phyloP scores from a whole-genome alignment of 2,329 filamentous ascomycete genomes.

The Fusarium verrucosum region DNA sequence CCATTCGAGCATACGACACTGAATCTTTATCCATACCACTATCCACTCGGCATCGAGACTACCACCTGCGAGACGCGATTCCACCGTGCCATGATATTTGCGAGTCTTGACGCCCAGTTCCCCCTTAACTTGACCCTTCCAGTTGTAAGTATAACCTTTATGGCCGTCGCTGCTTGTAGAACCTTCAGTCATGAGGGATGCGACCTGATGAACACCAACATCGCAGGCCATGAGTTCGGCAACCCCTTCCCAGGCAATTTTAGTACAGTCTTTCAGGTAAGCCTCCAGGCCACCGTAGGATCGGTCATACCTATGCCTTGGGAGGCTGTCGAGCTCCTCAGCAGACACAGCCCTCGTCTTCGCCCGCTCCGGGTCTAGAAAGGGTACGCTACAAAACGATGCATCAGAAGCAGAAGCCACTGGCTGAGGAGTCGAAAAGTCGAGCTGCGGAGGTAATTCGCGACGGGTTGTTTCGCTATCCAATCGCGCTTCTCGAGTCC shows the following conservation, averaged over 20 bases:
- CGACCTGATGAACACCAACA: slow-evolving; percentile 38
- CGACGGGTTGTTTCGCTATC: slow-evolving; percentile 20
- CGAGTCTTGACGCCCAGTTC: not conserved
- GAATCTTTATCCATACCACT: slow-evolving; percentile 48
- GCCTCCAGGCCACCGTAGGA: not conserved
- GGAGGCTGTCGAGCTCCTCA: not conserved
- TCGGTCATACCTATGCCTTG: not conserved
- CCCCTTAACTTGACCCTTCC: slow-evolving; percentile 34
- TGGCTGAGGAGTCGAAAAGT: not conserved
- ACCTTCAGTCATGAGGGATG: slow-evolving; percentile 23
- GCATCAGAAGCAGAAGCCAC: not conserved
- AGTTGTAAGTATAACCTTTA: slow-evolving; percentile 22
- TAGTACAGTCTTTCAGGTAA: not conserved
- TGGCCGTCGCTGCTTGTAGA: not conserved
- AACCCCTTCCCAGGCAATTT: slow-evolving; percentile 37
- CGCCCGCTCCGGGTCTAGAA: slow-evolving; percentile 1
- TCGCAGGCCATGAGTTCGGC: slow-evolving; percentile 39
- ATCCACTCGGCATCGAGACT: slow-evolving; percentile 50
- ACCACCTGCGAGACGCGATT: slow-evolving; percentile 51
- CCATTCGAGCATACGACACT: slow-evolving; percentile 45
- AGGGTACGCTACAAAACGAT: not conserved
- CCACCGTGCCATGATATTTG: slow-evolving; percentile 41
- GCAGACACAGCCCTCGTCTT: not conserved
- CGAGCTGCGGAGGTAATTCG: slow-evolving; percentile 20
- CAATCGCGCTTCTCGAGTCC: not conserved